phyloP scores from a whole-genome alignment of 352 stramenopile species.

The Phytophthora brassicae region DNA sequence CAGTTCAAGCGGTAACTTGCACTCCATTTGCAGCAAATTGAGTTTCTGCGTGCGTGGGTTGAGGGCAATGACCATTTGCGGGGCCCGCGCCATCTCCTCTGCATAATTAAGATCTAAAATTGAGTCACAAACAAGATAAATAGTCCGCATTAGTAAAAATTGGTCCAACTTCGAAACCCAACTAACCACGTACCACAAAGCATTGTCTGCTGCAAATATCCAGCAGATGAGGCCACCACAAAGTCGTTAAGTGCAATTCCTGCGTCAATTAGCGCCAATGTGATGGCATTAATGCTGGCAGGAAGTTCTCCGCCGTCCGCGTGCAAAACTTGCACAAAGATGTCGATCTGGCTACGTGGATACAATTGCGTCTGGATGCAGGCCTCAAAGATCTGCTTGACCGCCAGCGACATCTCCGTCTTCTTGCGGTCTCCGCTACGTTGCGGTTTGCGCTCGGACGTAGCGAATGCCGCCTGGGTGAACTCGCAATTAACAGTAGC shows the following conservation, averaged over 20 bases:
- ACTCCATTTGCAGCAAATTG: constrained; percentile 90
- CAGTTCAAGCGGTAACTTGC: constrained; percentile 86
- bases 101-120: constrained; percentile 89
- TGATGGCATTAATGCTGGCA: constrained; percentile 90
- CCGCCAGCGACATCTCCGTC: constrained; percentile 83
- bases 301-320: constrained; percentile 88
- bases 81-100: constrained; percentile 85
- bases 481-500: constrained; percentile 85
- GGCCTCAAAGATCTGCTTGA: constrained; percentile 92
- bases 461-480: constrained; percentile 87
- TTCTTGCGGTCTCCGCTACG: constrained; percentile 86
- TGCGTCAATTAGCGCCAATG: constrained; percentile 89
- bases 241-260: constrained; percentile 92
- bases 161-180: not conserved
- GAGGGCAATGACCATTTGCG: constrained; percentile 86
- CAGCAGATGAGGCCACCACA: constrained; percentile 87
- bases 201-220: constrained; percentile 89
- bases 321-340: constrained; percentile 92
- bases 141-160: not conserved
- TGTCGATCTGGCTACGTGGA: constrained; percentile 91
- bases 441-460: constrained; percentile 79
- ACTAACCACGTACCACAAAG: constrained; percentile 64
- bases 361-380: constrained; percentile 92
- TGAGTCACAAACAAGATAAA: not conserved
- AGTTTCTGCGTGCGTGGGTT: constrained; percentile 89